Conservation (phyloP, 306 rosid genomes). For the Styphnolobium japonicum region DNA sequence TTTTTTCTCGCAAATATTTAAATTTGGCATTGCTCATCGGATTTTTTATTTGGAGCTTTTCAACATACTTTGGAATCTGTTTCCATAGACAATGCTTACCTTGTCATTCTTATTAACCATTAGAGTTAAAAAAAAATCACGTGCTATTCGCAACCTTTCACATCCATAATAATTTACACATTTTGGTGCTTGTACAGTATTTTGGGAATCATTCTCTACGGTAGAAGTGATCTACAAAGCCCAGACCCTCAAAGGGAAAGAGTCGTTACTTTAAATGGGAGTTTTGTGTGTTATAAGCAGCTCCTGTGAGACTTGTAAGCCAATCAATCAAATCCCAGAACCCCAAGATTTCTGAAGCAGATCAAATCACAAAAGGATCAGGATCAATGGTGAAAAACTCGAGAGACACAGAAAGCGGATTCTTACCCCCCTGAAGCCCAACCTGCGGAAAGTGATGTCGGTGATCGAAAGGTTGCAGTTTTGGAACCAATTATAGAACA, state of each 20-base stretch:
- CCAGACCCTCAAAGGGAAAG: no score
- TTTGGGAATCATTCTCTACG: no score
- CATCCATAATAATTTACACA: neutral
- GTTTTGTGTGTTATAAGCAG: neutral
- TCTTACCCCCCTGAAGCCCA: slow-evolving; percentile 19
- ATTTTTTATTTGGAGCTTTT: neutral
- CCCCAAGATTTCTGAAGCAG: neutral
- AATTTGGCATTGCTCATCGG: neutral
- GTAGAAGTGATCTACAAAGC: no score
- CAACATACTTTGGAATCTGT: neutral
- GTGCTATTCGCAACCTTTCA: neutral
- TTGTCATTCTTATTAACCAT: neutral
- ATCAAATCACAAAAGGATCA: neutral
- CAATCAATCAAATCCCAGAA: neutral
- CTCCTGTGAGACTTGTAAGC: neutral
- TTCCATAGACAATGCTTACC: neutral
- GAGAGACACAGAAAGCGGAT: neutral
- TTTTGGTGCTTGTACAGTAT: no score
- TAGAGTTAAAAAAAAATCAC: neutral
- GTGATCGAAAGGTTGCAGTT: neutral
- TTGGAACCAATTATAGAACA: neutral
- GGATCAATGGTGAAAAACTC: neutral
- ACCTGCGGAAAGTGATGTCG: neutral
- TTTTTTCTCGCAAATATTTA: neutral
- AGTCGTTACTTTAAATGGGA: neutral